Evolutionary conservation across 306 rosid species (phyloP), one percentile per base, ranked within the genome.

Genomic region (Cucumis melo): DNA sequence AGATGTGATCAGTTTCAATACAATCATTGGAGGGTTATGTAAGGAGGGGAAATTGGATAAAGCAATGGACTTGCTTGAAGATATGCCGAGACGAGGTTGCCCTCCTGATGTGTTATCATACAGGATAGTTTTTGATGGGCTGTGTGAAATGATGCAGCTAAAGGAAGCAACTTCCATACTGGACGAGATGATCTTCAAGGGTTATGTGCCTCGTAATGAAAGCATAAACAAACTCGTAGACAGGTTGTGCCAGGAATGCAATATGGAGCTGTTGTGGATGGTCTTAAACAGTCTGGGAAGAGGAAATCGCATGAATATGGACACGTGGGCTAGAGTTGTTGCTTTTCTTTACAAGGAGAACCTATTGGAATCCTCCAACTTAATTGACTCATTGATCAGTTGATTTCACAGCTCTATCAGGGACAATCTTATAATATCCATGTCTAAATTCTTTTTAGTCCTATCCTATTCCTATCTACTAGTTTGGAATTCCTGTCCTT

Each of bases 121-220:
- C 67, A 86, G 98, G 51, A 87, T 78, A 0, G 78, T 93, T 38
- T 91, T 91, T 73, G 86, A 82, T 61, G 93, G 95, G 71, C 84
- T 93, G 42, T 84, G 88, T 71, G 62, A 38, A 42, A 83, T 80
- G 63, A 80, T 57, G 77, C 89, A 82, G 80, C 84, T 87, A 63
- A 75, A 53, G 77, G 97, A 89, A 79, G 97, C 95, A 50, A 83
- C 86, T 14, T 59, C 81, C 29, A 48, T 89, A 77, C 53, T 91
- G 60, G 97, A 91, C 39, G 96, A 91, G 88, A 89, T 89, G 98
- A 42, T 91, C 46, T 93, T 88, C 74, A 82, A 87, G 86, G 89
- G 96, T 20, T 85, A 73, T 63, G 77, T 67, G 15, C 96, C 93
- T 8, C 74, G 56, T 76, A 19, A 56, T 0, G 46, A n/a, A 24